Evolutionary conservation across 164 flowering plant species (phyloP), one percentile per base, ranked within the genome.

Genomic region (Umbellularia californica): DNA sequence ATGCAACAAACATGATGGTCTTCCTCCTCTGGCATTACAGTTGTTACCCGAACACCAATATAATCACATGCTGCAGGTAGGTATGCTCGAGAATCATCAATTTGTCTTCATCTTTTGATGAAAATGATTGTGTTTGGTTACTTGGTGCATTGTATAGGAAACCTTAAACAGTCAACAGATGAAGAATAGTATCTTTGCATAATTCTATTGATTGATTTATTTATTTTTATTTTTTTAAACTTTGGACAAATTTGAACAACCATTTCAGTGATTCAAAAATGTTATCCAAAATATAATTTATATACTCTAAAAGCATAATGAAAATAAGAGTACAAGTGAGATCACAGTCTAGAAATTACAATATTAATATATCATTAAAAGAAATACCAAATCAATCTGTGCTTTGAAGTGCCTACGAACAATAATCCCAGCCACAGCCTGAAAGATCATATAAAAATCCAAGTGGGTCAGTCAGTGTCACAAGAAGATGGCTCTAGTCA

Each of bases 401-500:
- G 88, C 88, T 68, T 68, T 66, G 79, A 91, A 94, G 80, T 92
- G 91, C 77, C 90, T 86, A 24, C 76, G 77, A 52, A 88, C 84
- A 69, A 88, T 69, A 73, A 91, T 90, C 51, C 74, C 88, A 70
- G 89, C 92, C 9, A 95, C 92, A 74, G 97, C 94, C 97, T 95
- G 97, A 72, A 80, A 80, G 55, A 24, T 73, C 55, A 80, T 58
- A 51, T 70, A 12, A 77, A 52, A 30, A 76, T 35, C 52, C 52
- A 15, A 13, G 6, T 51, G 15, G 70, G 64, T 73, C 63, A 35
- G 28, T 20, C 20, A 20, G n/a, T 67, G 69, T 28, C 41, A 67
- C 9, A 67, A 30, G 17, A 27, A 30, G 20, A 33, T 17, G 2
- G 41, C 47, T 17, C 15, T 15, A 67, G 22, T 10, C n/a, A 25